Evolutionary conservation across 2,329 filamentous ascomycete genomes (phyloP).

Genomic region (Corynespora cassiicola): DNA sequence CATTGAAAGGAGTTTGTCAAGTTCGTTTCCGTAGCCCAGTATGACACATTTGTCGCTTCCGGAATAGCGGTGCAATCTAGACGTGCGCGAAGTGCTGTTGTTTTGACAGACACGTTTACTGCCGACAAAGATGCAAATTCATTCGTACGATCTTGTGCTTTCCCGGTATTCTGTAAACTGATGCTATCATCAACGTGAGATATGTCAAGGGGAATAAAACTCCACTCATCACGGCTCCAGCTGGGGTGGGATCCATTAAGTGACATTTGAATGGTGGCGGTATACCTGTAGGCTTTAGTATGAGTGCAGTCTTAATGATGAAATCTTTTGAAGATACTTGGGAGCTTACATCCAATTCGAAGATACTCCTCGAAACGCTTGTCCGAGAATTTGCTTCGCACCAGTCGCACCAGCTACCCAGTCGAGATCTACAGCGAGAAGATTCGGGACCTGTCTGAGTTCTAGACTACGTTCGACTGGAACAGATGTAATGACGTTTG

Average conservation of each 20-base stretch:
- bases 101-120: constrained; percentile 18
- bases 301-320: too few relatives aligned
- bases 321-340: too few relatives aligned
- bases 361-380: too few relatives aligned
- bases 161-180: neutral
- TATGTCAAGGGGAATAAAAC: constrained; percentile 17
- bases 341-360: too few relatives aligned
- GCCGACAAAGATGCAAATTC: neutral
- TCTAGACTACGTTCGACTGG: constrained; percentile 11
- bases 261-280: constrained; percentile 14
- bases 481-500: constrained; percentile 5
- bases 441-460: constrained; percentile 15
- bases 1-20: too few relatives aligned
- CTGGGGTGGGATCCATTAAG: constrained; percentile 17
- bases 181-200: neutral
- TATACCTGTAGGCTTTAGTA: too few relatives aligned
- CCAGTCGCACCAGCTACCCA: too few relatives aligned
- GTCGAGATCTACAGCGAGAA: too few relatives aligned
- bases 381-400: too few relatives aligned
- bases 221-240: constrained; percentile 23
- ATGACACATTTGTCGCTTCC: constrained; percentile 12
- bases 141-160: neutral
- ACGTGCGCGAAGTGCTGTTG: constrained; percentile 14
- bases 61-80: constrained; percentile 13
- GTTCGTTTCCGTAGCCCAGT: too few relatives aligned